Evolutionary conservation across 495 filamentous ascomycete genomes (phyloP).

Genomic region (Friedmanniomyces endolithicus): DNA sequence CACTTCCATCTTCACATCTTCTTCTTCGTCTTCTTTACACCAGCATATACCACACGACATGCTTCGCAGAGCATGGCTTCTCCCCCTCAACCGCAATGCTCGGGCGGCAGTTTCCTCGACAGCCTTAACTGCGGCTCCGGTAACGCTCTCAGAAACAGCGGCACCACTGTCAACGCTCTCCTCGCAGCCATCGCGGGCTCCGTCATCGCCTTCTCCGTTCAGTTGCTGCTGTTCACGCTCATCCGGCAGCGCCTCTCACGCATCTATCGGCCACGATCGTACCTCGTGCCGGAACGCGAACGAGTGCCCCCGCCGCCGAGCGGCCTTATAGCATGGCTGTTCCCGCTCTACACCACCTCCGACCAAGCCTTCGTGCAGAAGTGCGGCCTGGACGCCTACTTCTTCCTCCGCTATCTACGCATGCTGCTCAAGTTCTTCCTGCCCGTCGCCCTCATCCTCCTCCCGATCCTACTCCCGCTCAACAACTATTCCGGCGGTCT

Average conservation of each 20-base stretch:
- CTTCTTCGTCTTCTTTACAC: no score
- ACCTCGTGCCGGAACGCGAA: slow-evolving; percentile 79
- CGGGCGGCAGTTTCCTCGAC: not conserved
- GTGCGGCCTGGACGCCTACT: slow-evolving; percentile 93
- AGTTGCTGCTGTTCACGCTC: slow-evolving; percentile 63
- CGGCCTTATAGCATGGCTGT: slow-evolving; percentile 57
- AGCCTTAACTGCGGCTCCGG: slow-evolving; percentile 11
- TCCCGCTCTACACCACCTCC: slow-evolving; percentile 59
- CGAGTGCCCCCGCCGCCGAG: slow-evolving; percentile 58
- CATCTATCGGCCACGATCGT: slow-evolving; percentile 89
- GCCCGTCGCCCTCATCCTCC: slow-evolving; percentile 61
- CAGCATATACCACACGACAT: not conserved
- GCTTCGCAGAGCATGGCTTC: not conserved
- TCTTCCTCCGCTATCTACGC: slow-evolving; percentile 89
- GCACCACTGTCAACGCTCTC: slow-evolving; percentile 46
- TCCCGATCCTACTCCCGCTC: slow-evolving; percentile 77
- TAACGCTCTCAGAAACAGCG: slow-evolving; percentile 27
- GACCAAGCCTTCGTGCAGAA: slow-evolving; percentile 88
- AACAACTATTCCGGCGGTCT: slow-evolving; percentile 41
- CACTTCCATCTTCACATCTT: no score
- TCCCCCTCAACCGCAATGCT: not conserved
- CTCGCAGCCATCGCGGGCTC: slow-evolving; percentile 62
- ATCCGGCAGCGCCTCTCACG: slow-evolving; percentile 65
- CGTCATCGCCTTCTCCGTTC: slow-evolving; percentile 62
- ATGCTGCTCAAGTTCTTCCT: slow-evolving; percentile 88